Percentiles rank a stretch among this genome's conserved stretches.
phyloP scores from a whole-genome alignment of 352 stramenopile genomes.

The Hyaloperonospora arabidopsidis region DNA sequence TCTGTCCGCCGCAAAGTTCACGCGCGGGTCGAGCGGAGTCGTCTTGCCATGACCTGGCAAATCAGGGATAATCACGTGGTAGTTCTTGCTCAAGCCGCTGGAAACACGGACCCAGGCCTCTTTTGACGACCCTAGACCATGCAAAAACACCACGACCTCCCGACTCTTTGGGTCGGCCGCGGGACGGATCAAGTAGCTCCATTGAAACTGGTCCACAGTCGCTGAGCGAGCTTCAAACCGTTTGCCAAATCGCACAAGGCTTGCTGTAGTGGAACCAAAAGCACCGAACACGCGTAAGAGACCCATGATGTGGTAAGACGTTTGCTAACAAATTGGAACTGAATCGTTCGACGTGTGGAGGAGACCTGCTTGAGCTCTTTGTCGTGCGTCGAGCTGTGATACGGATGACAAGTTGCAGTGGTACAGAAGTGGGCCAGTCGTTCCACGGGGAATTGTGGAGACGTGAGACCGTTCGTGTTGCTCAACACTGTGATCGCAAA shows the following conservation, averaged over 20 bases:
- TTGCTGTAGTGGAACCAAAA: slow-evolving; percentile 1
- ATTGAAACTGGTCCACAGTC: slow-evolving; percentile 45
- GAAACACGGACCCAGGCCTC: slow-evolving; percentile 52
- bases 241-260: slow-evolving; percentile 41
- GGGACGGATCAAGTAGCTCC: slow-evolving; percentile 51
- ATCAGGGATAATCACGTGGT: slow-evolving; percentile 51
- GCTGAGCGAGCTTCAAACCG: slow-evolving; percentile 32
- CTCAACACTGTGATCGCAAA: too few species aligned
- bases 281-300: too few species aligned
- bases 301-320: too few species aligned
- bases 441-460: too few species aligned
- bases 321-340: too few species aligned
- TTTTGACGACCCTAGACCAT: slow-evolving; percentile 58
- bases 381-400: too few species aligned
- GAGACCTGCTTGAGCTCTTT: too few species aligned
- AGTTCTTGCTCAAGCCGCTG: slow-evolving; percentile 33
- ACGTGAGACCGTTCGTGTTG: too few species aligned
- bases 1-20: slow-evolving; percentile 41
- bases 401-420: too few species aligned
- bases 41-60: slow-evolving; percentile 55
- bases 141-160: slow-evolving; percentile 56
- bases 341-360: too few species aligned
- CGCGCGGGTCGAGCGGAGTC: slow-evolving; percentile 30
- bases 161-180: slow-evolving; percentile 18
- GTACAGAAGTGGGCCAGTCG: too few species aligned